Percentiles rank a stretch among this genome's conserved stretches.
Evolutionary conservation across 2,329 filamentous ascomycete species (phyloP).

Genomic region (Fusarium citri): DNA sequence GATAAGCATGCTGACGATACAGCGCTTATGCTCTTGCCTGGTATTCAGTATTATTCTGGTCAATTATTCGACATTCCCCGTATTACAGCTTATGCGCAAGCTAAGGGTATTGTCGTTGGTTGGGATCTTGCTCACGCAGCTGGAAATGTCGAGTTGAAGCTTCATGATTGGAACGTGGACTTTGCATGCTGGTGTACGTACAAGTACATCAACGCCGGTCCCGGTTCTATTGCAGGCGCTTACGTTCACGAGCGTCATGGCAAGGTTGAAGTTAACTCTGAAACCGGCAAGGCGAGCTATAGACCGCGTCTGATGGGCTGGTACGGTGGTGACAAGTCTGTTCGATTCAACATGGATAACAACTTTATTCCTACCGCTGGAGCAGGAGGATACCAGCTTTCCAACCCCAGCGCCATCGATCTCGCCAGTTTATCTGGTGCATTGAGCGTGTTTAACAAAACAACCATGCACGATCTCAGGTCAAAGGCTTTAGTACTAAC

Average conservation of each 20-base stretch:
- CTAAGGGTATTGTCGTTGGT: conserved; percentile 77
- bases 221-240: conserved; percentile 81
- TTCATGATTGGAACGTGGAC: conserved; percentile 92
- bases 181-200: conserved; percentile 95
- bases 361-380: conserved; percentile 81
- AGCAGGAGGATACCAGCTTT: conserved; percentile 85
- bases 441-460: conserved; percentile 78
- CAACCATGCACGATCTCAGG: conserved; percentile 75
- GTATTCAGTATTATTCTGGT: conserved; percentile 92
- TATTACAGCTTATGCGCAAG: conserved; percentile 82
- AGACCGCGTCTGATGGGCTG: conserved; percentile 80
- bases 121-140: conserved; percentile 92
- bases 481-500: conserved; percentile 79
- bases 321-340: conserved; percentile 85
- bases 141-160: conserved; percentile 81
- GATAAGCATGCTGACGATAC: conserved; percentile 78
- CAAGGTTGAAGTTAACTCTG: conserved; percentile 58
- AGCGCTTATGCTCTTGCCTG: conserved; percentile 83
- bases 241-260: conserved; percentile 85
- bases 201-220: conserved; percentile 91
- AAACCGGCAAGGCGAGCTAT: conserved; percentile 58
- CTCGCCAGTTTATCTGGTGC: conserved; percentile 79
- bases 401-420: conserved; percentile 83
- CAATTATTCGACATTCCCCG: conserved; percentile 85
- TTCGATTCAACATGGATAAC: conserved; percentile 87